These are phyloP conservation scores for Endoconidiophora polonica DNA, from an alignment of 2,329 filamentous ascomycete genomes.

Conservation along the genomic window DNA sequence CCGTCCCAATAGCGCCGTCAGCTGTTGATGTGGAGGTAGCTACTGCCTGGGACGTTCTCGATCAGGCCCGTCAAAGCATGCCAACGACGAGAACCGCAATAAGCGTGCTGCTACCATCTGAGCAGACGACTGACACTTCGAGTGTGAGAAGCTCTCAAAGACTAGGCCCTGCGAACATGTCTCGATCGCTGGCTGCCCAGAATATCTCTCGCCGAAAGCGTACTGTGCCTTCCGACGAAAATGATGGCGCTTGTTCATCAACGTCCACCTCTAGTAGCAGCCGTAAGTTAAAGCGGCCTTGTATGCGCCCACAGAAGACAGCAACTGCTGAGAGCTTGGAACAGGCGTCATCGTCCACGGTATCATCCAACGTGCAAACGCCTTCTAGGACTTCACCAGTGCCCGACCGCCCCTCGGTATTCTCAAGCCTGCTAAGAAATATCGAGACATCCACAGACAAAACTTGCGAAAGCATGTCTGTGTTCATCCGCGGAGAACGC, in stretches of 20 bases:
- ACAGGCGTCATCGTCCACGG: conserved; percentile 19
- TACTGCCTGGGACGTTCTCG: conserved; percentile 82
- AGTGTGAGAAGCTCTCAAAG: no score
- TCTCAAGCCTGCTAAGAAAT: conserved; percentile 62
- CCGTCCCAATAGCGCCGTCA: neutral
- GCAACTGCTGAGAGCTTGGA: conserved; percentile 21
- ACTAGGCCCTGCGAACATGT: no score
- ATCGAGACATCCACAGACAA: no score
- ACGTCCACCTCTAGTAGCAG: neutral
- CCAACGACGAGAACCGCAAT: conserved; percentile 23
- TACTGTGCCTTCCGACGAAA: no score
- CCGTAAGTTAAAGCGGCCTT: conserved; percentile 71
- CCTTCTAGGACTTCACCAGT: conserved; percentile 13
- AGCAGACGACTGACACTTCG: no score
- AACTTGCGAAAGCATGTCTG: no score
- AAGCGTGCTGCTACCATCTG: no score
- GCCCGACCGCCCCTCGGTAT: conserved; percentile 53
- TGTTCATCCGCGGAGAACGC: conserved; percentile 12
- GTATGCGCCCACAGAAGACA: conserved; percentile 43
- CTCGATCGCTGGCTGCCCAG: no score
- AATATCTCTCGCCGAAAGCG: no score
- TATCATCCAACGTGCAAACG: conserved; percentile 7
- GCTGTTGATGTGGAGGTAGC: conserved; percentile 46
- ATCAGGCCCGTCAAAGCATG: conserved; percentile 21
- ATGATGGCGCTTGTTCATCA: neutral